phyloP scores from a whole-genome alignment of 2,329 filamentous ascomycete species.

The Dactylellina leptospora region DNA sequence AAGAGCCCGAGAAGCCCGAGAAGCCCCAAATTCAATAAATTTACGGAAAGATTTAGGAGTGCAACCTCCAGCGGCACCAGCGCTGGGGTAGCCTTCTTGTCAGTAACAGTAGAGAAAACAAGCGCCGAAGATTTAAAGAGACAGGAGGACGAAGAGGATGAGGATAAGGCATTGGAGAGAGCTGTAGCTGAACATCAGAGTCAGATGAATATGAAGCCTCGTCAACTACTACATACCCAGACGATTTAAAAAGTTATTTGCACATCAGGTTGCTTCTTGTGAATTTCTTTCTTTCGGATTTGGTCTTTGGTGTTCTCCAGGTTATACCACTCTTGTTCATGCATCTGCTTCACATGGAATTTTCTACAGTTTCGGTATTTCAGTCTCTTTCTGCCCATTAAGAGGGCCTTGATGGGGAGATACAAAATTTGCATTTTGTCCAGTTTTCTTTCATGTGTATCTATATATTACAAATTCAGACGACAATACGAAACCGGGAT shows the following conservation, averaged over 20 bases:
- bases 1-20: no score
- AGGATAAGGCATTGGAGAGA: slow-evolving; percentile 16
- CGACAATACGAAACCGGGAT: no score
- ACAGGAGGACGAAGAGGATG: slow-evolving; percentile 33
- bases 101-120: slow-evolving; percentile 39
- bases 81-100: slow-evolving; percentile 25
- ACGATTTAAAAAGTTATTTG: no score
- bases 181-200: slow-evolving; percentile 6
- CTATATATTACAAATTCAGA: no score
- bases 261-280: not conserved
- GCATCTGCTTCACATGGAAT: not conserved
- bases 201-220: not conserved
- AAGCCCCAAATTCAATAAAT: slow-evolving; percentile 3
- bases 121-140: slow-evolving; percentile 32
- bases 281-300: not conserved
- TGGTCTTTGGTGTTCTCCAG: not conserved
- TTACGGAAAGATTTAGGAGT: slow-evolving; percentile 20
- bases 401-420: no score
- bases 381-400: no score
- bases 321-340: not conserved
- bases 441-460: no score
- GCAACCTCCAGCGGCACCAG: not conserved
- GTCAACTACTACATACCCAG: not conserved
- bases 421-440: no score
- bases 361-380: no score